A percentile compares a stretch with the other conserved stretches of the same genome.
Evolutionary conservation across 2,329 filamentous ascomycete genomes (phyloP).

Genomic region (Taxawa tesnikishii): DNA sequence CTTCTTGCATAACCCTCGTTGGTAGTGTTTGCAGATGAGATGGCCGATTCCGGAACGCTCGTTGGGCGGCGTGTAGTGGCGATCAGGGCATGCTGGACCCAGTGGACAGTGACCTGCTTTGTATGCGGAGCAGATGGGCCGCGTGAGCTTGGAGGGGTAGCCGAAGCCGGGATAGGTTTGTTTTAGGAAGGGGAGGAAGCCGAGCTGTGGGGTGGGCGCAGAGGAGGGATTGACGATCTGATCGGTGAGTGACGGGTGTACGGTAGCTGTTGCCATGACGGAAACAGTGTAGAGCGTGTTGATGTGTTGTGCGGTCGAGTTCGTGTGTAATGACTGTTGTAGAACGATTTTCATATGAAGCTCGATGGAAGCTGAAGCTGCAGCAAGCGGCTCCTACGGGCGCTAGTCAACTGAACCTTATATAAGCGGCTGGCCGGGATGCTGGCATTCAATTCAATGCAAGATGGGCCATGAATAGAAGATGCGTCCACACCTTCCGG

Average conservation of each 20-base stretch:
- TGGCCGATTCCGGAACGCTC: constrained; percentile 19
- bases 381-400: no score
- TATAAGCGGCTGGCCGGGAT: no score
- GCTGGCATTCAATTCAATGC: no score
- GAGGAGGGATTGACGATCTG: constrained; percentile 19
- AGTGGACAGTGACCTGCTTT: constrained; percentile 76
- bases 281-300: no score
- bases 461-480: no score
- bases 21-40: constrained; percentile 97
- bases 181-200: constrained; percentile 21
- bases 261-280: neutral
- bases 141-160: constrained; percentile 20
- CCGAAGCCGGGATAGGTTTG: constrained; percentile 17
- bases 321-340: no score
- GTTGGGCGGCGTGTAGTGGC: constrained; percentile 50
- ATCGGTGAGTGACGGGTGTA: constrained; percentile 8
- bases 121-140: constrained; percentile 74
- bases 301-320: neutral
- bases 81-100: constrained; percentile 73
- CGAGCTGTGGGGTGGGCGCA: constrained; percentile 14
- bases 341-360: no score
- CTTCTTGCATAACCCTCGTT: constrained; percentile 95
- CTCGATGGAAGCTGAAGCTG: no score
- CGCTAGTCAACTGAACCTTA: no score
- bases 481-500: no score